These are phyloP conservation scores for Exophiala mesophila DNA, from an alignment of 2,329 filamentous ascomycete genomes.

Conservation along the genomic window DNA sequence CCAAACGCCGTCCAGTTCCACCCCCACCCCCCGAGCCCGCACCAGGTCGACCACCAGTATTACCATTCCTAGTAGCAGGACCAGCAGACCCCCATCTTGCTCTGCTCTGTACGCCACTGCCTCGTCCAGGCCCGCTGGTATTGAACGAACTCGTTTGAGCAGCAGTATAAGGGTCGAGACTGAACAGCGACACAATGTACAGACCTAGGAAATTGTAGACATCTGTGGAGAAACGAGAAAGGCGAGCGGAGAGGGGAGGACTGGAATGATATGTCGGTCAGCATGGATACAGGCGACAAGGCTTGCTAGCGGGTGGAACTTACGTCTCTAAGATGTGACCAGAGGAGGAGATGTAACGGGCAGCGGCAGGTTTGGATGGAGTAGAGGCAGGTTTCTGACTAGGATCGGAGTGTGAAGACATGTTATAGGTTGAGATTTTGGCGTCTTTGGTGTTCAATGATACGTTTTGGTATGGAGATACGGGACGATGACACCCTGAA, in stretches of 20 bases:
- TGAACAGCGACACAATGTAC: conserved; percentile 46
- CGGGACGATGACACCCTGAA: no score
- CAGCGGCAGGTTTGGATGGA: background rate
- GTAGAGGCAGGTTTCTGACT: conserved; percentile 5
- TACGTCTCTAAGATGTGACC: conserved; percentile 23
- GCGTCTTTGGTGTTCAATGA: no score
- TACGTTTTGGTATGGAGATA: no score
- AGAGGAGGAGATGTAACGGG: conserved; percentile 22
- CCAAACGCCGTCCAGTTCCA: conserved; percentile 36
- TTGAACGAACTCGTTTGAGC: conserved; percentile 46
- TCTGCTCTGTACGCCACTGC: conserved; percentile 28
- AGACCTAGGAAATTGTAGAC: conserved; percentile 46
- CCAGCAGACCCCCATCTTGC: conserved; percentile 24
- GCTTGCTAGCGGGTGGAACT: background rate
- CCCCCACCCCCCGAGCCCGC: conserved; percentile 28
- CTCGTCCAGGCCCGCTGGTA: conserved; percentile 28
- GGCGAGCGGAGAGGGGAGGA: conserved; percentile 42
- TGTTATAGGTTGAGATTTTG: no score
- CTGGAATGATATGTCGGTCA: no score
- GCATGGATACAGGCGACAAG: no score
- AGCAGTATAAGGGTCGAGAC: conserved; percentile 43
- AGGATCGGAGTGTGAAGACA: background rate
- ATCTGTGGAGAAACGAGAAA: conserved; percentile 37
- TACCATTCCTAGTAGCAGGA: conserved; percentile 14
- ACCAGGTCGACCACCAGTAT: conserved; percentile 9